These are phyloP conservation scores for Parathielavia hyrcaniae DNA, from an alignment of 495 filamentous ascomycete genomes.

Conservation along the genomic window DNA sequence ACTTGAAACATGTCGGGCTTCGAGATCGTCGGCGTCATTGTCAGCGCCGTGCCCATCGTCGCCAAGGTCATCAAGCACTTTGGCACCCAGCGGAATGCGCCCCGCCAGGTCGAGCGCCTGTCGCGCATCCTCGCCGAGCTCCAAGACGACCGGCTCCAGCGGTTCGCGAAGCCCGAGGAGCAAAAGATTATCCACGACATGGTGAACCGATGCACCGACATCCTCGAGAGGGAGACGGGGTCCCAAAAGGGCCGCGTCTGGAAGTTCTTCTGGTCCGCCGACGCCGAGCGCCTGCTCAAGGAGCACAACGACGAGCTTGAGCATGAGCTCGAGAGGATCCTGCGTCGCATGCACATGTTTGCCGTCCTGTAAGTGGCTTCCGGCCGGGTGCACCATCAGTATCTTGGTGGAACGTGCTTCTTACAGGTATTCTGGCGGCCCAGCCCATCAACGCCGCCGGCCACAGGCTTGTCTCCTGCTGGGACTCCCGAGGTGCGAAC, in stretches of 20 bases:
- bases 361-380: not conserved
- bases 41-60: not conserved
- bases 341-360: not conserved
- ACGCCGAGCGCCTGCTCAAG: not conserved
- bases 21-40: not conserved
- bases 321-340: not conserved
- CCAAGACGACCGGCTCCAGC: not conserved
- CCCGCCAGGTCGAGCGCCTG: constrained; percentile 2
- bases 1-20: not conserved
- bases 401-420: too few species aligned
- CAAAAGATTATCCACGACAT: not conserved
- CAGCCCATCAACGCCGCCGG: not conserved
- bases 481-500: not conserved
- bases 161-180: not conserved
- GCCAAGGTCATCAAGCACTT: constrained; percentile 3
- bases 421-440: too few species aligned
- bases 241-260: not conserved
- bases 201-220: not conserved
- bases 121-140: not conserved
- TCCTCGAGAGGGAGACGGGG: not conserved
- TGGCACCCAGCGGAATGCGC: not conserved
- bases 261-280: constrained; percentile 1
- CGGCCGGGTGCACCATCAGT: too few species aligned
- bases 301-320: constrained; percentile 2
- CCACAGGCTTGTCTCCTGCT: not conserved